Percentiles rank a stretch among this genome's conserved stretches.
These are phyloP conservation scores for Xylaria sp. DNA, from an alignment of 2,329 filamentous ascomycete species.

Conservation along the genomic window DNA sequence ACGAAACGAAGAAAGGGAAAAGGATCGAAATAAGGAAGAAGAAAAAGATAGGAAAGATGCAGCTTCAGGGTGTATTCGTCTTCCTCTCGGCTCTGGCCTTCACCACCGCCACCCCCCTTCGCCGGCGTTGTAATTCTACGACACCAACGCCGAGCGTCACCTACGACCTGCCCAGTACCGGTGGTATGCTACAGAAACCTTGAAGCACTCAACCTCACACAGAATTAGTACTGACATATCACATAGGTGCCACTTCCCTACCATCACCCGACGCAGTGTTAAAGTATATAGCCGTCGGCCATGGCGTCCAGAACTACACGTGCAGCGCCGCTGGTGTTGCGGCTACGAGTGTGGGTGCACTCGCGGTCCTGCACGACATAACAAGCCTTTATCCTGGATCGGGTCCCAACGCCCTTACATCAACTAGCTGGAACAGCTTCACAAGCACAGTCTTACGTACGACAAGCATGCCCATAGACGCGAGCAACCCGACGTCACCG, in stretches of 20 bases:
- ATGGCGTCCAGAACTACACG: slow-evolving; percentile 77
- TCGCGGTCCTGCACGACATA: slow-evolving; percentile 70
- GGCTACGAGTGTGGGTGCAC: slow-evolving; percentile 61
- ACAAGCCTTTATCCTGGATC: slow-evolving; percentile 62
- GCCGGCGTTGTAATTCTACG: slow-evolving; percentile 36
- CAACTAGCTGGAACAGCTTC: slow-evolving; percentile 55
- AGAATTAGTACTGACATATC: slow-evolving; percentile 7
- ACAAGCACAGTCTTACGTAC: slow-evolving; percentile 55
- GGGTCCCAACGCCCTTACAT: slow-evolving; percentile 52
- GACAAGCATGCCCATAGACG: slow-evolving; percentile 61
- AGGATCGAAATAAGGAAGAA: not conserved
- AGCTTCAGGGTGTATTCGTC: slow-evolving; percentile 43
- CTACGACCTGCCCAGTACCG: slow-evolving; percentile 55
- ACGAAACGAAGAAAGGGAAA: slow-evolving; percentile 4
- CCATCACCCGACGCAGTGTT: slow-evolving; percentile 57
- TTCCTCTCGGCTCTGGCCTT: slow-evolving; percentile 45
- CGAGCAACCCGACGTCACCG: slow-evolving; percentile 48
- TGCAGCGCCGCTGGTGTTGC: slow-evolving; percentile 56
- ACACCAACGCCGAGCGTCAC: slow-evolving; percentile 33
- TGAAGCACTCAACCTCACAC: not conserved
- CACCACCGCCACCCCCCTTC: slow-evolving; percentile 45
- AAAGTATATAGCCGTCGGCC: slow-evolving; percentile 68
- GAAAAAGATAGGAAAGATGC: slow-evolving; percentile 42
- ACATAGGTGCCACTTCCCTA: slow-evolving; percentile 56
- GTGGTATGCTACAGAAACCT: slow-evolving; percentile 44